These are phyloP conservation scores for Coemansia sp. DNA, from an alignment of 192 early-diverging fungal genomes.

Conservation along the genomic window DNA sequence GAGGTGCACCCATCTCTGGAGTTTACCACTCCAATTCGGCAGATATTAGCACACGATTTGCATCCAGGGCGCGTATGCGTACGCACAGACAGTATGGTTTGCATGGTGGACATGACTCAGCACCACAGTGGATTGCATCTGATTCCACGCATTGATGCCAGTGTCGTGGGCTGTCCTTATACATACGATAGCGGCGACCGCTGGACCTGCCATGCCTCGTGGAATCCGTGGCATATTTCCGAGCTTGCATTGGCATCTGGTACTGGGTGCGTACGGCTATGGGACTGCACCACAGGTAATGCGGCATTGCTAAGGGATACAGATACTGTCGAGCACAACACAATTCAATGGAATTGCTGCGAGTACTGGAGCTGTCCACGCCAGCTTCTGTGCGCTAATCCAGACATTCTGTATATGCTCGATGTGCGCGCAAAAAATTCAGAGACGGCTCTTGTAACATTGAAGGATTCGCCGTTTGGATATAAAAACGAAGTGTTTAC, in stretches of 20 bases:
- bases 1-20: slow-evolving; percentile 16
- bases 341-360: slow-evolving; percentile 38
- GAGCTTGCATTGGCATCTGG: slow-evolving; percentile 40
- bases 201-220: slow-evolving; percentile 35
- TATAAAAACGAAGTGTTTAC: slow-evolving; percentile 23
- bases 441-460: slow-evolving; percentile 8
- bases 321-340: slow-evolving; percentile 2
- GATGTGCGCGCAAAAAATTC: slow-evolving; percentile 18
- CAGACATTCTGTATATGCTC: slow-evolving; percentile 17
- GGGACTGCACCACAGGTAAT: slow-evolving; percentile 23
- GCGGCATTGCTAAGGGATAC: slow-evolving; percentile 13
- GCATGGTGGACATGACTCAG: slow-evolving; percentile 13
- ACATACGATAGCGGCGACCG: slow-evolving; percentile 34
- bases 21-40: slow-evolving; percentile 41
- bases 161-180: slow-evolving; percentile 18
- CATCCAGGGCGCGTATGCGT: slow-evolving; percentile 34
- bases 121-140: background rate
- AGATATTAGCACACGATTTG: slow-evolving; percentile 12
- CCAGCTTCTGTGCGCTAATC: slow-evolving; percentile 28
- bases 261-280: slow-evolving; percentile 28
- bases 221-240: slow-evolving; percentile 32
- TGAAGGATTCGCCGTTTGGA: slow-evolving; percentile 22
- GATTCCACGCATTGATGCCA: slow-evolving; percentile 7
- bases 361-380: slow-evolving; percentile 48
- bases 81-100: slow-evolving; percentile 45